These are phyloP conservation scores for Plasmodium knowlesi DNA, from an alignment of 169 alveolate genomes.

Conservation along the genomic window DNA sequence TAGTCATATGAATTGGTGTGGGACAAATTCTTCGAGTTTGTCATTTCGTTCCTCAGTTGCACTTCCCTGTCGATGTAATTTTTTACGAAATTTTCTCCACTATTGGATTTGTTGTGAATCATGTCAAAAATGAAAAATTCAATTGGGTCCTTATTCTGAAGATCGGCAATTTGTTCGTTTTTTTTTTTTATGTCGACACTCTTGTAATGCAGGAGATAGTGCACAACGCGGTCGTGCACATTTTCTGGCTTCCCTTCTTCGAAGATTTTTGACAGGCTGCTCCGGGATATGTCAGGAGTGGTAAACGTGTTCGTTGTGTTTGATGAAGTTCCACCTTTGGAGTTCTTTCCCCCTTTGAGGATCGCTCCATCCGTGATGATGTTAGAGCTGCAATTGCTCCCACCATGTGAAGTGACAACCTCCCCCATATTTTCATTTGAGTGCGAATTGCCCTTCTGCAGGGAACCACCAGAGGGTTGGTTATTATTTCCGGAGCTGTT, in stretches of 20 bases:
- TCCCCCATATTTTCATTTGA: neutral
- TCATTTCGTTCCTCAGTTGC: constrained; percentile 14
- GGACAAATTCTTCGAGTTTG: neutral
- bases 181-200: constrained; percentile 49
- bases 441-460: neutral
- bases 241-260: constrained; percentile 8
- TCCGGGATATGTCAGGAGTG: neutral
- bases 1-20: constrained; percentile 20
- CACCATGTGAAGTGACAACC: neutral
- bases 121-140: constrained; percentile 16
- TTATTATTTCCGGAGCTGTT: neutral
- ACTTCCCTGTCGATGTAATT: constrained; percentile 51
- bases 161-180: constrained; percentile 9
- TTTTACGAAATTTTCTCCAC: constrained; percentile 28
- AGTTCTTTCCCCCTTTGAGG: neutral
- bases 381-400: neutral
- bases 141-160: constrained; percentile 22
- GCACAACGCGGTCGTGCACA: constrained; percentile 6
- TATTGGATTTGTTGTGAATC: constrained; percentile 11
- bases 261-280: neutral
- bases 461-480: neutral
- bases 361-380: neutral
- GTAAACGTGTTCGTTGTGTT: neutral
- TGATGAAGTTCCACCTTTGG: neutral
- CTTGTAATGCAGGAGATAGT: constrained; percentile 4